Conservation (phyloP, 2,329 filamentous ascomycete genomes). For the Periconia digitata region DNA sequence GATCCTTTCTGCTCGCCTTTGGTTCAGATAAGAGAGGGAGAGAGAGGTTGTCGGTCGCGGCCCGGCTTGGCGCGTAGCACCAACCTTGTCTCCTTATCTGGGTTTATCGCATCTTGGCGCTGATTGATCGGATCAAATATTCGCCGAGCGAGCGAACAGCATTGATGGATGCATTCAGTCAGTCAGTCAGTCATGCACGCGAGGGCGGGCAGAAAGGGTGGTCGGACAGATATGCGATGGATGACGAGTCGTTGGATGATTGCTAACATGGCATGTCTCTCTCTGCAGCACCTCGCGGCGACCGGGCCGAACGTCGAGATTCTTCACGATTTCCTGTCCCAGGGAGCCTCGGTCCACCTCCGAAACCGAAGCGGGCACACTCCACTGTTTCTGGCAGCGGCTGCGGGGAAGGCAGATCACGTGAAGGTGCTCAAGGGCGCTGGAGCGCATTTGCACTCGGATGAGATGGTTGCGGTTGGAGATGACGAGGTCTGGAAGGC, state of each 20-base stretch:
- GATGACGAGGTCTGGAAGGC: constrained; percentile 46
- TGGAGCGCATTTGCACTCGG: constrained; percentile 61
- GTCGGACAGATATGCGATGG: not conserved
- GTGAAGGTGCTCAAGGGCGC: constrained; percentile 57
- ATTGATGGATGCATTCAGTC: constrained; percentile 16
- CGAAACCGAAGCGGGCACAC: constrained; percentile 61
- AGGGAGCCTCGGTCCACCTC: constrained; percentile 61
- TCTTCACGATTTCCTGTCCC: constrained; percentile 57
- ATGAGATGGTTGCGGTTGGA: constrained; percentile 55
- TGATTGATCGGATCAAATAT: constrained; percentile 32
- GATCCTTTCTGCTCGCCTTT: not conserved
- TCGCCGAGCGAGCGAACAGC: constrained; percentile 30
- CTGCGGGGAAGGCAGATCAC: constrained; percentile 57
- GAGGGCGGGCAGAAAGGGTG: not conserved
- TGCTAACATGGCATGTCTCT: constrained; percentile 33
- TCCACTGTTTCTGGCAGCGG: constrained; percentile 61
- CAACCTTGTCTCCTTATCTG: constrained; percentile 33
- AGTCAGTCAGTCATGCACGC: not conserved
- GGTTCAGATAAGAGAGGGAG: not conserved
- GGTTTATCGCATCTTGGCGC: constrained; percentile 13
- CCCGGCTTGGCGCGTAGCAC: constrained; percentile 24
- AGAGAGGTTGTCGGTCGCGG: constrained; percentile 18
- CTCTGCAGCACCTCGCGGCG: constrained; percentile 57
- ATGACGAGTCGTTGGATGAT: not conserved
- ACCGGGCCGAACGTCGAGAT: constrained; percentile 58